Evolutionary conservation across 2,329 filamentous ascomycete genomes (phyloP), one percentile per base, ranked within the genome.

Genomic region (Emydomyces testavorans): DNA sequence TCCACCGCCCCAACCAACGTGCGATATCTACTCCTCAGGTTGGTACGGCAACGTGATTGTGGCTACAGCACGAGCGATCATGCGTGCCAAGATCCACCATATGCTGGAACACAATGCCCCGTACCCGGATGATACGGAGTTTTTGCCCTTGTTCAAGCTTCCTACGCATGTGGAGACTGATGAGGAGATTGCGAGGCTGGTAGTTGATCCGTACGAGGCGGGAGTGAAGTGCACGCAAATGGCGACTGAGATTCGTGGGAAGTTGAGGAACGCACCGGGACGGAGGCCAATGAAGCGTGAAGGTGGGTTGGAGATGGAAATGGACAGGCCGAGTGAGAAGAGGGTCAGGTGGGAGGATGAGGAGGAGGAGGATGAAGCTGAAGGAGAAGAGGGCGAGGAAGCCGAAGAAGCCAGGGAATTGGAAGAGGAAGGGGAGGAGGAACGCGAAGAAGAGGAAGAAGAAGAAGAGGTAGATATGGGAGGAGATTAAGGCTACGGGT

Each of bases 1-100:
- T 2, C 71, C 68, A 46, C 71, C 76, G 49, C 66, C 83, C 18
- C 74, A 80, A 3, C 60, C 69, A 0, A 67, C 70, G 7, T 84
- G 78, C 63, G 79, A 84, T 54, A 63, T 71, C 4, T 61, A 71
- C 42, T 73, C 73, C 37, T 85, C 86, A 56, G 90, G 90, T 1
- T 98, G 86, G 86, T 95, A 82, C 61, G 78, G 82, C 53, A 83
- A 82, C 50, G 87, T 87, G 4, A 80, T 85, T 0, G 82, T 87
- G 72, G 80, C 82, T 37, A 94, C 94, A 60, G 80, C 82, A 37
- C 88, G 89, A 58, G 80, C 83, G 2, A 81, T 94, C 54, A 89
- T 95, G 82, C 86, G 88, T 60, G 80, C 82, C 41, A 95, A 94
- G 66, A 80, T 94, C 59, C 73, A 80, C 8, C 76, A 77, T 1